Base-by-base conservation (phyloP, 2,329 filamentous ascomycete genomes). In the Claviceps cyperi region DNA sequence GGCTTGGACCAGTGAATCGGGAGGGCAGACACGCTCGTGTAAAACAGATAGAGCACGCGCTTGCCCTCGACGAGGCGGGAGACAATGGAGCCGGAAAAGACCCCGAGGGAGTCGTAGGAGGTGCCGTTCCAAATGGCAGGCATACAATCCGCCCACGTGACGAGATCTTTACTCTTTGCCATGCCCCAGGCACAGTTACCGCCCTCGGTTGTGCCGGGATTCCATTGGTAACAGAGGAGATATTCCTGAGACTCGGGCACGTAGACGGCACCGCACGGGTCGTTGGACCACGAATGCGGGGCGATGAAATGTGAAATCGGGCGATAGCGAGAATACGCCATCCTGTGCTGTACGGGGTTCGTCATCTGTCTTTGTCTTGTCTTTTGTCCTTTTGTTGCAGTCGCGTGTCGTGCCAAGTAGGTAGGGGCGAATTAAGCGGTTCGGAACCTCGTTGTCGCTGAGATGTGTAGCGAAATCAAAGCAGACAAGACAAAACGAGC, bases 1-100 rank as follows among this genome's bases (percentile, higher is more conserved):
- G 61, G 60, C 24, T 70, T 63, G 6, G 66, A 69, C 68, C 68
- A 71, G 40, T 68, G 64, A n/a, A 72, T 70, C 0, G 69, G 69
- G 13, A 70, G 52, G 52, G 63, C 67, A n/a, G 63, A 64, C 13
- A 71, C 67, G 5, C 65, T 66, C 7, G 69, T 69, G 52, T 72
- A 72, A 2, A 32, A 71, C 53, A 7, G 67, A 68, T n/a, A 68
- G 62, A 37, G 59, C 4, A 56, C 38, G 21, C 53, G 41, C 51
- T 48, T 63, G 17, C 66, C 67, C 14, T 67, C 62, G 51, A 70
- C 65, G 15, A 68, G 65, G 4, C 52, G 58, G 9, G 69, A 67
- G 35, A 69, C 66, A n/a, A 70, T 66, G 19, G 62, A 64, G 5
- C 69, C 69, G 39, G 70, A 69, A 48, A 71, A 72, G 13, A 72